A percentile compares a stretch with the other conserved stretches of the same genome.
Conservation (phyloP, 2,329 filamentous ascomycete genomes). For the Aspergillus sp. region DNA sequence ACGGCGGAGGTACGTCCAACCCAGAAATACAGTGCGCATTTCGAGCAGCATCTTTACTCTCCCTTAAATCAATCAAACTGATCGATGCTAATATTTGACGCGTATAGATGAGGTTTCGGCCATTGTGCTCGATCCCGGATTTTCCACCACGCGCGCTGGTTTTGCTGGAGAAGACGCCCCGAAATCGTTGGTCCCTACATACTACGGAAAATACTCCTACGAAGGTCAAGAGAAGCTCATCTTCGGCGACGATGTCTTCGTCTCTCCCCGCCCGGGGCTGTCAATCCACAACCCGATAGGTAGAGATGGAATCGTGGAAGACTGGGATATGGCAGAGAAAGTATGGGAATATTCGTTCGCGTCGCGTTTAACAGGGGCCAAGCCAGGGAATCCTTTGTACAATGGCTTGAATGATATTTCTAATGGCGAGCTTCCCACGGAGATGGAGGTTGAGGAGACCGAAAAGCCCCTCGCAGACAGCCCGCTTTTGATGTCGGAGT, state of each 20-base stretch:
- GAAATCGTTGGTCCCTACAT: conserved; percentile 85
- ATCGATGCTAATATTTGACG: background rate
- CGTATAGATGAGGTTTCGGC: conserved; percentile 86
- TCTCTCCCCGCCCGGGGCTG: conserved; percentile 65
- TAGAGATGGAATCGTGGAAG: conserved; percentile 81
- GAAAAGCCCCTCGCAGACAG: conserved; percentile 81
- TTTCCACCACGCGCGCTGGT: conserved; percentile 81
- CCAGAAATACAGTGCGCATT: background rate
- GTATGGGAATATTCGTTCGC: conserved; percentile 92
- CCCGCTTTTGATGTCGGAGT: conserved; percentile 87
- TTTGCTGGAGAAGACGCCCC: conserved; percentile 97
- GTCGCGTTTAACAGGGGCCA: conserved; percentile 73
- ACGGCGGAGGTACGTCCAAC: conserved; percentile 41
- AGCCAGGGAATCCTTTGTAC: conserved; percentile 60
- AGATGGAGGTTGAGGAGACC: conserved; percentile 54
- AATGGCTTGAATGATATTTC: conserved; percentile 71
- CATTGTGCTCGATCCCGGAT: conserved; percentile 91
- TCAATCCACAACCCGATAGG: conserved; percentile 91
- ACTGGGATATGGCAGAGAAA: conserved; percentile 86
- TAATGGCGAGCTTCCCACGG: conserved; percentile 51
- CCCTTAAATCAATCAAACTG: background rate
- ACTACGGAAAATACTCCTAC: conserved; percentile 63
- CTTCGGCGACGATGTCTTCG: conserved; percentile 87
- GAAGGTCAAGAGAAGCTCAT: conserved; percentile 52
- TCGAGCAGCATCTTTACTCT: background rate